A percentile compares a stretch with the other conserved stretches of the same genome.
Conservation (phyloP, 2,329 filamentous ascomycete genomes). For the Aspergillus piperis region DNA sequence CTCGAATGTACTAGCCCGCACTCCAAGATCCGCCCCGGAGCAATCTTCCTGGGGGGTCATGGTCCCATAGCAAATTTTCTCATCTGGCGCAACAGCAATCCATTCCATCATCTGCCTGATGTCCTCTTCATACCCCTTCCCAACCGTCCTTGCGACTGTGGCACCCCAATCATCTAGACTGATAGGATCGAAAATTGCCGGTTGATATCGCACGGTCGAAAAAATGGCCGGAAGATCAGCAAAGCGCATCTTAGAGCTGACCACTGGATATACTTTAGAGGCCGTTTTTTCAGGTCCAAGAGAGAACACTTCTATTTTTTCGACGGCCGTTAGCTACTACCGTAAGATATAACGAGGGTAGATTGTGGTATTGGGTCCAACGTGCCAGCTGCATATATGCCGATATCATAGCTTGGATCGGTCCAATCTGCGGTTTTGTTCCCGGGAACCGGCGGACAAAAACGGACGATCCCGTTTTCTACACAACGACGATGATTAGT, state of each 20-base stretch:
- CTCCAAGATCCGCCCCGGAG: constrained; percentile 18
- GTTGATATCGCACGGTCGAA: constrained; percentile 9
- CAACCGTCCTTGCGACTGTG: constrained; percentile 9
- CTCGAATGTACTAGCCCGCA: constrained; percentile 21
- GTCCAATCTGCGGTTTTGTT: constrained; percentile 19
- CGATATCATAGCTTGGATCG: constrained; percentile 23
- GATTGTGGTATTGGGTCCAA: too few relatives aligned
- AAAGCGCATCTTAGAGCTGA: constrained; percentile 9
- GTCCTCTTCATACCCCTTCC: constrained; percentile 18
- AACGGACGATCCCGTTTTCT: constrained; percentile 20
- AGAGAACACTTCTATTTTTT: constrained; percentile 11
- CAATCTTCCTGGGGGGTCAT: constrained; percentile 12
- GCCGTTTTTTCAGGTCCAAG: constrained; percentile 13
- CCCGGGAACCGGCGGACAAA: constrained; percentile 15
- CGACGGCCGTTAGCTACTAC: too few relatives aligned
- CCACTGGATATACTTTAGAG: constrained; percentile 17
- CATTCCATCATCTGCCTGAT: constrained; percentile 26
- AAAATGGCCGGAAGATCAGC: constrained; percentile 15
- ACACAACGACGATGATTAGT: not conserved
- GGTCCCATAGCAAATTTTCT: constrained; percentile 25
- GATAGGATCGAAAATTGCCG: constrained; percentile 14
- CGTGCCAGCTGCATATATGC: constrained; percentile 20
- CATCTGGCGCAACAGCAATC: constrained; percentile 18
- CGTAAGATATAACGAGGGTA: too few relatives aligned
- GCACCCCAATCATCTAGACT: constrained; percentile 17